A percentile compares a stretch with the other conserved stretches of the same genome.
Conservation (phyloP, 1,139 yeast genomes). For the Debaryomyces robertsiae region DNA sequence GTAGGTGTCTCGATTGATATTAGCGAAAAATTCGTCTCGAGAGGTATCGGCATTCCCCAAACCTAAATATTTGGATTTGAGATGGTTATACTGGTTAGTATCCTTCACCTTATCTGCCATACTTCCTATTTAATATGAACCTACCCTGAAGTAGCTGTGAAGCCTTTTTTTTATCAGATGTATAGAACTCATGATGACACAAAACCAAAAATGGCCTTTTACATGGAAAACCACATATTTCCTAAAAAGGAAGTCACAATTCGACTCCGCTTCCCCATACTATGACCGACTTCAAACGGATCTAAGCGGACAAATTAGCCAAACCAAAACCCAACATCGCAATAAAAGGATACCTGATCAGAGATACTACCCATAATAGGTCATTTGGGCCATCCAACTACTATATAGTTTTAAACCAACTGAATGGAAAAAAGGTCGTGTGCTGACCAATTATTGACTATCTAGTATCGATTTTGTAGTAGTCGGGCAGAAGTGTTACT, state of each 20-base stretch:
- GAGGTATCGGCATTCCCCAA: slow-evolving; percentile 73
- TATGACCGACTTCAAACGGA: too few species aligned
- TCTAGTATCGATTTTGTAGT: too few species aligned
- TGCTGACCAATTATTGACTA: too few species aligned
- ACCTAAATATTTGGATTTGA: slow-evolving; percentile 67
- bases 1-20: slow-evolving; percentile 74
- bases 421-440: too few species aligned
- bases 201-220: neutral
- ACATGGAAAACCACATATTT: neutral
- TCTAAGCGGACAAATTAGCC: too few species aligned
- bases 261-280: slow-evolving; percentile 3
- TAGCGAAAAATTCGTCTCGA: slow-evolving; percentile 44
- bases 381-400: too few species aligned
- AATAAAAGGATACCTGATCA: too few species aligned
- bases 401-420: too few species aligned
- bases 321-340: too few species aligned
- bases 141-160: neutral
- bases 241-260: slow-evolving; percentile 1
- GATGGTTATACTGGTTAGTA: slow-evolving; percentile 59
- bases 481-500: too few species aligned
- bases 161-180: neutral
- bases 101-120: slow-evolving; percentile 75
- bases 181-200: neutral
- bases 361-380: too few species aligned
- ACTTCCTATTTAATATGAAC: neutral